Evolutionary conservation across 768 basidiomycete species (phyloP), one percentile per base, ranked within the genome.

Genomic region (Collybia nuda): DNA sequence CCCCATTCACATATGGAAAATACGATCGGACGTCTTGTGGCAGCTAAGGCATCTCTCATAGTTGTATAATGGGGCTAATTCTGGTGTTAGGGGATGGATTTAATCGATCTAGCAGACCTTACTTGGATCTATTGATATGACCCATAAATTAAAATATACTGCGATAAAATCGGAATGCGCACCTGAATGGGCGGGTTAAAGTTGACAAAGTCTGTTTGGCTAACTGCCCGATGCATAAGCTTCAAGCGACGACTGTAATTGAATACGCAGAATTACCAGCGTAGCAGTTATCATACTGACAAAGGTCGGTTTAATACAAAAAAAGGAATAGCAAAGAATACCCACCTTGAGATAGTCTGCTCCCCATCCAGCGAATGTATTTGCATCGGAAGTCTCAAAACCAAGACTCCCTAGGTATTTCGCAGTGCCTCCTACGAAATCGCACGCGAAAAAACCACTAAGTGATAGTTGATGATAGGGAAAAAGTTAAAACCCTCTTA

Each of bases 1-100:
- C 79, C 78, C 67, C 70, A 70, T 50, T 70, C 75, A 40, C 79
- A 80, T n/a, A 80, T 69, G 6, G 78, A 76, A 53, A 75, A 82
- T 2, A 79, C 67, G 38, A 81, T 72, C 12, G 75, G 76, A 12
- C 77, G 72, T 6, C 66, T 67, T 1, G 75, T 76, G 6, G 69
- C 69, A 40, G 62, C 63, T 26, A 80, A 59, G 1, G 77, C 79
- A 52, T 78, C 66, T 47, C 71, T 61, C 79, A 80, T 80, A 6
- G 75, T 62, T 9, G 54, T 58, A 52, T 70, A 78, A 56, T 76
- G 75, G 23, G 71, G 56, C 74, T 75, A 46, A 17, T 36, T 17
- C n/a, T 18, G 4, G 28, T n/a, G 38, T 46, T 36, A 51, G 22
- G 40, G 19, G 3, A 11, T 32, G 32, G 6, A 32, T 32, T 4